Evolutionary conservation across 768 basidiomycete genomes (phyloP), one percentile per base, ranked within the genome.

Genomic region (Cystobasidium ongulense): DNA sequence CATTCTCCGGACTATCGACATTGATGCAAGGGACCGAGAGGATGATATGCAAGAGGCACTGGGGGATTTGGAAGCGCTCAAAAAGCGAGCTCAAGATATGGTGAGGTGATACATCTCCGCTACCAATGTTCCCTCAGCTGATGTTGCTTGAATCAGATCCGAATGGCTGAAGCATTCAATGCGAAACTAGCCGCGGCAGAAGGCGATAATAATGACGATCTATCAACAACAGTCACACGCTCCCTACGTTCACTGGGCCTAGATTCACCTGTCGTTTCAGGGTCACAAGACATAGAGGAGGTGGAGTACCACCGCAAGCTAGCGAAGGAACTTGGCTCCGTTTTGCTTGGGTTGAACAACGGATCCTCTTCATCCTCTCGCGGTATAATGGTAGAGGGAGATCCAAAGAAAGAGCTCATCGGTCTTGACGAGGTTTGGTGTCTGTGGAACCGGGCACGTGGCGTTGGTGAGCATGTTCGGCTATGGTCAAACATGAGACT

Each of bases 51-150:
- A 85, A 29, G 87, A 88, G 76, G 90, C 92, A 0, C 84, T 97
- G 36, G 84, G 87, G 76, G 96, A 98, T 78, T 85, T 98, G 38
- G 92, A 97, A 79, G 89, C 89, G 0, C 82, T 98, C 57, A 93
- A 90, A 89, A 84, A 88, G 61, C 90, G 94, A 79, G 92, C 93
- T 0, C 89, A 87, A 76, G 92, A 94, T 77, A 95, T 98, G 88
- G 93, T 80, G 8, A 41, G 31, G 23, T 15, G 7, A 7, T 33
- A 31, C 62, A 38, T 31, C 29, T 38, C 1, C 8, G 41, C 63
- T 62, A 25, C 36, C 4, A 21, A 52, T 71, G 63, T 39, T 53
- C 23, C 36, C 25, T 63, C 8, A 31, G 4, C 52, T 57, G 35
- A 57, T 5, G 25, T 63, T 54, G 7, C 25, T 33, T 27, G 38